Conservation (phyloP, 192 early-diverging fungal genomes). For the Funneliformis mosseae region DNA sequence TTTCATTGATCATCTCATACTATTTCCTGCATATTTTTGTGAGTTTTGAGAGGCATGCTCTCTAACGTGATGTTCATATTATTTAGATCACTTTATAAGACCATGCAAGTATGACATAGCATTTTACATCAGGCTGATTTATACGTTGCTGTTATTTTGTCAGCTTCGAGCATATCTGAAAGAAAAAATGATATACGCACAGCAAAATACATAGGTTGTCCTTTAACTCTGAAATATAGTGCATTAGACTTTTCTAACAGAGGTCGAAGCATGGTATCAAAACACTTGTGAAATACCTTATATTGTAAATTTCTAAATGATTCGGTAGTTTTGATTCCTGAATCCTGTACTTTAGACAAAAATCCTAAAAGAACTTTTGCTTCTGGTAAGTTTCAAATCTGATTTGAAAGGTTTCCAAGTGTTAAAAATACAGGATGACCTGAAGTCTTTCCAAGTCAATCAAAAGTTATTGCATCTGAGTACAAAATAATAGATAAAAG, state of each 20-base stretch:
- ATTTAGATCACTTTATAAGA: neutral
- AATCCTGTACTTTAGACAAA: neutral
- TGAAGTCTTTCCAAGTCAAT: neutral
- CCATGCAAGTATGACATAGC: neutral
- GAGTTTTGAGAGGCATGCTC: neutral
- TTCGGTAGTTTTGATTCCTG: neutral
- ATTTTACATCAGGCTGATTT: neutral
- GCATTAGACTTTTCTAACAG: neutral
- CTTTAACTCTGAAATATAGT: neutral
- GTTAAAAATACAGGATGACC: neutral
- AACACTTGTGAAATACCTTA: neutral
- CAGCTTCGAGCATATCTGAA: neutral
- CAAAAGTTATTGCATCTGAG: neutral
- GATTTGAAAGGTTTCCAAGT: neutral
- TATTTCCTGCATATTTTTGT: neutral
- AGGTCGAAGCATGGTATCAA: neutral
- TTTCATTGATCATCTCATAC: neutral
- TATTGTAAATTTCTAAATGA: neutral
- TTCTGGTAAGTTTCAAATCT: neutral
- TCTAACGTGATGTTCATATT: neutral
- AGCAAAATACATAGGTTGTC: neutral
- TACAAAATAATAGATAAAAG: neutral
- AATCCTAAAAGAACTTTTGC: neutral
- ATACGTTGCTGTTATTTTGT: neutral
- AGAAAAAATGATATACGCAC: neutral